phyloP scores from a whole-genome alignment of 2,329 filamentous ascomycete species.

The Ceratocystis variospora region DNA sequence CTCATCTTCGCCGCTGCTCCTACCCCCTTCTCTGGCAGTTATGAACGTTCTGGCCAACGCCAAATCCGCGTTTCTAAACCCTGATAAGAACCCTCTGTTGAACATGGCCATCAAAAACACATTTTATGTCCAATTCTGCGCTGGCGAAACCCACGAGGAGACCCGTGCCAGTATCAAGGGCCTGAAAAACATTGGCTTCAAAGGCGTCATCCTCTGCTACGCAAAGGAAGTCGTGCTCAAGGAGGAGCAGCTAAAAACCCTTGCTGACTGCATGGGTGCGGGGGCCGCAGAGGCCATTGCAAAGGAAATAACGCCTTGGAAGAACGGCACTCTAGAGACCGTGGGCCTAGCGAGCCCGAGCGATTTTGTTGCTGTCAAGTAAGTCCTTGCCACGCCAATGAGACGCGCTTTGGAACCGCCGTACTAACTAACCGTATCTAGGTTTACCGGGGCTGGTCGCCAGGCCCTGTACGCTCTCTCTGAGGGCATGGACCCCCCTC shows the following conservation, averaged over 20 bases:
- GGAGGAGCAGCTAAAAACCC: conserved; percentile 35
- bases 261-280: conserved; percentile 33
- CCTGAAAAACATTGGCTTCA: conserved; percentile 63
- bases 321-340: conserved; percentile 58
- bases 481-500: conserved; percentile 46
- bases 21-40: conserved; percentile 53
- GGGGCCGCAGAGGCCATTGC: conserved; percentile 36
- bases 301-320: conserved; percentile 57
- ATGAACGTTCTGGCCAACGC: conserved; percentile 59
- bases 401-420: background rate
- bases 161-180: conserved; percentile 49
- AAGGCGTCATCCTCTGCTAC: conserved; percentile 73
- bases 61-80: conserved; percentile 50
- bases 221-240: conserved; percentile 65
- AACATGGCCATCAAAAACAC: conserved; percentile 61
- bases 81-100: conserved; percentile 61
- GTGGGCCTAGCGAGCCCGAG: conserved; percentile 49
- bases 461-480: conserved; percentile 55
- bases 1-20: conserved; percentile 55
- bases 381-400: conserved; percentile 21
- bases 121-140: conserved; percentile 86
- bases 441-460: conserved; percentile 69
- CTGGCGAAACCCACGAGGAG: conserved; percentile 58
- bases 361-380: conserved; percentile 55
- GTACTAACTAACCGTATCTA: conserved; percentile 22